Base-by-base conservation (phyloP, 805 yeast genomes). In the Isabelozyma gotoi region DNA sequence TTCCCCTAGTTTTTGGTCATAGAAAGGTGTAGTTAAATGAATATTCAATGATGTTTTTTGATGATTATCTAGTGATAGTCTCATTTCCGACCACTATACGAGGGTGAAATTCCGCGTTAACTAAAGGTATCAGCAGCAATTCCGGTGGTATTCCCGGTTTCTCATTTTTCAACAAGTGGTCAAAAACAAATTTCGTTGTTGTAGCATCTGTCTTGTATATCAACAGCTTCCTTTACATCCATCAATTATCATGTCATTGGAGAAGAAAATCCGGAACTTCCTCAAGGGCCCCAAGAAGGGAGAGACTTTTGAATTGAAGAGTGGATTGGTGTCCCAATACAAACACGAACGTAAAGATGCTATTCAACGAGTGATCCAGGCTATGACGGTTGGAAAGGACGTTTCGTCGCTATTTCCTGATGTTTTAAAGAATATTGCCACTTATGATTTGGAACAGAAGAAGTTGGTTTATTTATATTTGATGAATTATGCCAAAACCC, bases 331-430 rank as follows among this genome's bases (percentile, higher is more conserved):
- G 4, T 89, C 97, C 7, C 97, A 89, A 67, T 94, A 88, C 66
- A 96, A 97, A 19, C 84, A 81, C 51, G 98, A 95, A 59, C 78
- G 97, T 46, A 94, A 94, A 62, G 99, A 94, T 63, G 96, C 99
- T 14, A 94, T 94, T 53, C 96, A 92, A 67, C 79, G 96, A 46
- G 96, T 95, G 16, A 94, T 94, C 59, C 95, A 94, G 45, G 98
- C 97, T 46, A 94, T 94, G 99, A 94, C 99, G 0, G 80, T 90
- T 21, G 98, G 98, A 8, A 94, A 94, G 60, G 99, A 94, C 63
- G 98, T 94, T 18, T 87, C 96, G 15, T 81, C 95, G 2, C 73
- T 94, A 43, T 94, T 94, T 56, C 99, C 99, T 2, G 98, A 94
- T 64, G 95, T 94, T 19, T 73, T 94, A 63, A 95, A 94, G 69